These are phyloP conservation scores for Trichoderma aggressivum DNA, from an alignment of 2,329 filamentous ascomycete species.

Conservation along the genomic window DNA sequence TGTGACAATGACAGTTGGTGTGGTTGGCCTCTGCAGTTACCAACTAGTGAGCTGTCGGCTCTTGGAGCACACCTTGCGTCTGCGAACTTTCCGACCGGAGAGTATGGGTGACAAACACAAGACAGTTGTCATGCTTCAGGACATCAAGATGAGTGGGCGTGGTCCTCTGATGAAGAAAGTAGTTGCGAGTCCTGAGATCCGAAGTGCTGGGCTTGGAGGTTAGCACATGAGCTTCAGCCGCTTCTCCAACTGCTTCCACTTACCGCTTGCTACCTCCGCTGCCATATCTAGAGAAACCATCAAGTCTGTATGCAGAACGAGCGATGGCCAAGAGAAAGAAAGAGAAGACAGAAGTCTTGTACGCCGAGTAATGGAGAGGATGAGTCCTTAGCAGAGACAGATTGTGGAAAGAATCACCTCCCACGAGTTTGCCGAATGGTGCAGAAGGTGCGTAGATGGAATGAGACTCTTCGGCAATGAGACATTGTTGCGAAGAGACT, in stretches of 20 bases:
- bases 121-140: background rate
- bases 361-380: background rate
- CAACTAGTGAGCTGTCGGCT: background rate
- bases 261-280: background rate
- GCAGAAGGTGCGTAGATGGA: background rate
- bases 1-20: background rate
- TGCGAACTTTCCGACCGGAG: background rate
- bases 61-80: background rate
- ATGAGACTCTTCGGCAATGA: background rate
- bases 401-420: background rate
- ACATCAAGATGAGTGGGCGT: background rate
- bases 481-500: background rate
- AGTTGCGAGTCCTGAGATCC: background rate
- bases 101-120: background rate
- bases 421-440: background rate
- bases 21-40: background rate
- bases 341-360: background rate
- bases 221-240: background rate
- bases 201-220: background rate
- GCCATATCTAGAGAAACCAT: background rate
- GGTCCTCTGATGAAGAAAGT: background rate
- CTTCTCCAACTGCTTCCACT: background rate
- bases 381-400: background rate
- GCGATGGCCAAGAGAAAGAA: background rate
- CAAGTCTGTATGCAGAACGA: background rate